A percentile compares a stretch with the other conserved stretches of the same genome.
phyloP scores from a whole-genome alignment of 2,329 filamentous ascomycete species.

The Pseudogymnoascus verrucosus region DNA sequence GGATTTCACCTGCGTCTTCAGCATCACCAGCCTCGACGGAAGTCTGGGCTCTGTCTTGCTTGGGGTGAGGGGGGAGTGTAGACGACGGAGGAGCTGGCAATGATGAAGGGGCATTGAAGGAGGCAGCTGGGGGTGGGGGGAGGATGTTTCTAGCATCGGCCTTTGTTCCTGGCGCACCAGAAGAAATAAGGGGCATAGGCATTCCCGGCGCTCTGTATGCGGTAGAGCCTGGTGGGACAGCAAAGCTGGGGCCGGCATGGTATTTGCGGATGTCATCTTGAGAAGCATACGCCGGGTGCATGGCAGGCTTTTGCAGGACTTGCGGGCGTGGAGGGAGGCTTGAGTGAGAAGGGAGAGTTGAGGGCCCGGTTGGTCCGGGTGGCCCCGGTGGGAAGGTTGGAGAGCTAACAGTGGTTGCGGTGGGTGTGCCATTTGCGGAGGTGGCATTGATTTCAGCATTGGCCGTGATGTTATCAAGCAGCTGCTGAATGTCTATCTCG shows the following conservation, averaged over 20 bases:
- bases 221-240: conserved; percentile 19
- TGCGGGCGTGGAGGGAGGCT: conserved; percentile 30
- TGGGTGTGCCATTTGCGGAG: conserved; percentile 15
- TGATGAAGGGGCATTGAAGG: conserved; percentile 22
- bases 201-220: conserved; percentile 27
- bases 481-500: conserved; percentile 30
- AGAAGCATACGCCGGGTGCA: conserved; percentile 17
- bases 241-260: conserved; percentile 23
- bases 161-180: conserved; percentile 27
- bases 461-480: conserved; percentile 31
- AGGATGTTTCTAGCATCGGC: conserved; percentile 27
- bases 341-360: conserved; percentile 26
- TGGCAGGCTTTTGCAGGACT: conserved; percentile 11
- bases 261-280: conserved; percentile 27
- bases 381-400: conserved; percentile 14
- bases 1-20: conserved; percentile 26
- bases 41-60: conserved; percentile 16
- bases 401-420: conserved; percentile 18
- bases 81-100: conserved; percentile 15
- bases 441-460: conserved; percentile 29
- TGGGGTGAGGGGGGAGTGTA: conserved; percentile 19
- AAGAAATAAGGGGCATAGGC: conserved; percentile 23
- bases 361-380: conserved; percentile 15
- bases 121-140: conserved; percentile 27
- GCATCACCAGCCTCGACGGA: conserved; percentile 16